These are phyloP conservation scores for Elongisporangium prolatum DNA, from an alignment of 352 stramenopile genomes.

Conservation along the genomic window DNA sequence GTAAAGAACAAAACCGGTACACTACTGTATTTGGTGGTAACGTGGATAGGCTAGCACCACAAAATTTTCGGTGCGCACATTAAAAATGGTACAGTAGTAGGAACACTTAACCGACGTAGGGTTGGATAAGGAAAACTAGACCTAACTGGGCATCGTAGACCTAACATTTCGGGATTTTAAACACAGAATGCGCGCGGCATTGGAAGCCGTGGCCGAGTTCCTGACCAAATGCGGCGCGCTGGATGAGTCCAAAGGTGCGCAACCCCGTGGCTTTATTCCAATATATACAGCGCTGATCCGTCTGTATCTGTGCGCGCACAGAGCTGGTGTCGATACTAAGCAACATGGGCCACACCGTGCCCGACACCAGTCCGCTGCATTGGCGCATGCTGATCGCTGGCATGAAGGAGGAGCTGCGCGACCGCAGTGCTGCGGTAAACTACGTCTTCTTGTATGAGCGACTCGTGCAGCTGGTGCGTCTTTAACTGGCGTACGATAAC, in stretches of 20 bases:
- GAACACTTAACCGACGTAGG: background rate
- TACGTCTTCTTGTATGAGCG: conserved; percentile 64
- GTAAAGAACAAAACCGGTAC: background rate
- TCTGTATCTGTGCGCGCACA: conserved; percentile 4
- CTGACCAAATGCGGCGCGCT: conserved; percentile 38
- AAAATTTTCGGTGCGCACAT: background rate
- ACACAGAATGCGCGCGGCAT: conserved; percentile 24
- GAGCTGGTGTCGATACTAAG: too few relatives aligned
- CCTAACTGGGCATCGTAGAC: background rate
- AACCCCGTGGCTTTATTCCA: too few relatives aligned
- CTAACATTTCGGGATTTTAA: background rate
- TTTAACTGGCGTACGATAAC: background rate
- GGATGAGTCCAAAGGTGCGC: conserved; percentile 31
- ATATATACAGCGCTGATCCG: conserved; percentile 1
- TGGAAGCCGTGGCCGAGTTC: conserved; percentile 53
- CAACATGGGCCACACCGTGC: conserved; percentile 35
- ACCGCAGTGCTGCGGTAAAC: conserved; percentile 22
- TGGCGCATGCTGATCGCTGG: conserved; percentile 46
- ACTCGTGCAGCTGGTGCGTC: conserved; percentile 47
- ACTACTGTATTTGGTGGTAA: background rate
- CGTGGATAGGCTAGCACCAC: background rate
- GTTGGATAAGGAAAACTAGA: background rate
- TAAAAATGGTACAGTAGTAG: background rate
- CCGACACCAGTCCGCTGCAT: conserved; percentile 38
- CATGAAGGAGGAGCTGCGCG: conserved; percentile 41